Conservation (phyloP, 306 rosid genomes). For the Canavalia gladiata region DNA sequence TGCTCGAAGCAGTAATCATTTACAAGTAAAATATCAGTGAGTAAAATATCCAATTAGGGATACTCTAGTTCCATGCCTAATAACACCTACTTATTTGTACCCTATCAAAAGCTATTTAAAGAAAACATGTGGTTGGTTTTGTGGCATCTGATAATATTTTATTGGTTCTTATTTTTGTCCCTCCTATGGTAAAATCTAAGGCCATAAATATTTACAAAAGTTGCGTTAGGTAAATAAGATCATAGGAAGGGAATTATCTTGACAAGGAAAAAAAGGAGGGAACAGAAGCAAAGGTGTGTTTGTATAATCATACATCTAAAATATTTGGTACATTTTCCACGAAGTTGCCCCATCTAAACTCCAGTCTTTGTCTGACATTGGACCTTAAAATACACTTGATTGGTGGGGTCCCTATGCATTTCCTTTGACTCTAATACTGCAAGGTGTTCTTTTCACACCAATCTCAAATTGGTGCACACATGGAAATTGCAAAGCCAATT, state of each 20-base stretch:
- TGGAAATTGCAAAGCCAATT: slow-evolving; percentile 11
- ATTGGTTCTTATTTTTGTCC: not conserved
- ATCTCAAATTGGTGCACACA: slow-evolving; percentile 27
- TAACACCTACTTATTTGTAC: not conserved
- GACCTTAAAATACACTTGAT: slow-evolving; percentile 17
- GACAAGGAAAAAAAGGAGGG: slow-evolving; percentile 29
- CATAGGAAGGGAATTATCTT: slow-evolving; percentile 29
- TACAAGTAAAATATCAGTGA: too few relatives aligned
- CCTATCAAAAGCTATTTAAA: not conserved
- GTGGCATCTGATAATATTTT: not conserved
- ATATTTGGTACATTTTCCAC: slow-evolving; percentile 36
- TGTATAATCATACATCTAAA: slow-evolving; percentile 19
- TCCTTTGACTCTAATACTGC: slow-evolving; percentile 29
- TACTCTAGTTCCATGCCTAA: not conserved
- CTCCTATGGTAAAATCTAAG: not conserved
- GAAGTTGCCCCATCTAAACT: slow-evolving; percentile 23
- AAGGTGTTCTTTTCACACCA: slow-evolving; percentile 8
- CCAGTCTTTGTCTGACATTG: slow-evolving; percentile 21
- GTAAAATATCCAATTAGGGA: too few relatives aligned
- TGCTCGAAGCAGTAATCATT: not conserved
- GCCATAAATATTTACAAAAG: slow-evolving; percentile 3
- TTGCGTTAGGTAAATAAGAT: slow-evolving; percentile 26
- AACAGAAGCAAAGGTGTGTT: slow-evolving; percentile 20
- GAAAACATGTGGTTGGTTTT: not conserved
- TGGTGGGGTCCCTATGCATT: slow-evolving; percentile 19